Evolutionary conservation across 2,329 filamentous ascomycete species (phyloP), one percentile per base, ranked within the genome.

Genomic region (Ophiostoma sp.): DNA sequence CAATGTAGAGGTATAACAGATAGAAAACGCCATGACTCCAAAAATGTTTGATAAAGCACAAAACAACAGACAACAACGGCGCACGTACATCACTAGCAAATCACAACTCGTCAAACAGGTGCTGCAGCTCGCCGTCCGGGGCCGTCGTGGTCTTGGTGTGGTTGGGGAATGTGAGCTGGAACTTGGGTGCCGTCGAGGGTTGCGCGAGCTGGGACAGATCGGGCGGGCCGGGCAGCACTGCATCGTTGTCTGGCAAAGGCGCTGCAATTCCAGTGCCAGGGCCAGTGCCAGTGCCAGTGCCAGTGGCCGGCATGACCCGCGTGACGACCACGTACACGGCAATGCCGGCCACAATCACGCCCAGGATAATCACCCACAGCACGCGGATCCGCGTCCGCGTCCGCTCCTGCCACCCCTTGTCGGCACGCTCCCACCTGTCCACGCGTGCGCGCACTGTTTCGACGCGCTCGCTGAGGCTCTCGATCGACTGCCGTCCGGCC

Each of bases 401-500:
- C 73, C 81, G 85, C 73, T 89, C 87, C 77, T 90, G 85, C 82
- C 88, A 89, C 73, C 87, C 85, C 64, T 80, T 81, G 76, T 93
- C 90, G 1, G 85, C 83, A 68, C 81, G 82, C 75, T 91, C 88
- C 83, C 89, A 91, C 41, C 81, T 79, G 75, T 90, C 88, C 14
- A 93, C 85, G 7, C 85, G 82, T 68, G 83, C 78, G 65, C 86
- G 82, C 12, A 91, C 88, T 14, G 81, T 78, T 66, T 89, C 86
- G 3, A 94, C 85, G 65, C 90, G 82, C 60, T 81, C 81, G 69
- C 86, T 86, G 49, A 93, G 80, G 16, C 79, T 77, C 66, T 83
- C 80, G 47, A 90, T 86, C 72, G 83, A 85, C 64, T 84, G 79
- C 63, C 87, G 85, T 9, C 87, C 87, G 2, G 78, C 76, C 67